Percentiles rank a stretch among this genome's conserved stretches.
These are phyloP conservation scores for Penicillium soppii DNA, from an alignment of 495 filamentous ascomycete species.

Conservation along the genomic window DNA sequence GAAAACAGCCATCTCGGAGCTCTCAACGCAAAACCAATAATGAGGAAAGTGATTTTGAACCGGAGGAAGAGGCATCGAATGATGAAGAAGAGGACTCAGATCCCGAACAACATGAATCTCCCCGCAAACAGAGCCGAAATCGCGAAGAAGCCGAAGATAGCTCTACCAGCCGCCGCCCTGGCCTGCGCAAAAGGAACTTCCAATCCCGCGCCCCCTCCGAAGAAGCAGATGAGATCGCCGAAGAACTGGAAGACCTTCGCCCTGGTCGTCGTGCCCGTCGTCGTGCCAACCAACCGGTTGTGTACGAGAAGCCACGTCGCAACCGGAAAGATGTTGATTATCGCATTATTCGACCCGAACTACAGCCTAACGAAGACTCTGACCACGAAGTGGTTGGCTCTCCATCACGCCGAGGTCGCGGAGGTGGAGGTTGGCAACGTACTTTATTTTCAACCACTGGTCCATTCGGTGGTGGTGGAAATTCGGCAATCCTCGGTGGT, in stretches of 20 bases:
- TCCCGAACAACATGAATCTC: conserved; percentile 45
- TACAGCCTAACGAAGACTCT: conserved; percentile 64
- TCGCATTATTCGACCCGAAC: conserved; percentile 72
- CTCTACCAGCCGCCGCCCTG: conserved; percentile 47
- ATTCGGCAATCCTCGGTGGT: conserved; percentile 69
- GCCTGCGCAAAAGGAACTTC: conserved; percentile 49
- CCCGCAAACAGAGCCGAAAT: conserved; percentile 39
- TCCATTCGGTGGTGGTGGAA: conserved; percentile 84
- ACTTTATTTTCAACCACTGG: conserved; percentile 82
- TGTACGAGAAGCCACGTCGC: conserved; percentile 58
- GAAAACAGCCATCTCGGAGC: conserved; percentile 44
- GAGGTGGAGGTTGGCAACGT: conserved; percentile 64
- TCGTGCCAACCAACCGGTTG: conserved; percentile 52
- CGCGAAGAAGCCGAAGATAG: conserved; percentile 51
- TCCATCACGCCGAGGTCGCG: conserved; percentile 64
- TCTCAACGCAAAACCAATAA: conserved; percentile 58
- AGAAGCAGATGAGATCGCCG: conserved; percentile 72
- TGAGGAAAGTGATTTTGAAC: conserved; percentile 87
- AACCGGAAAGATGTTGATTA: conserved; percentile 66
- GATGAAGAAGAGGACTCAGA: conserved; percentile 67
- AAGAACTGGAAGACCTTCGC: conserved; percentile 71
- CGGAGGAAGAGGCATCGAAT: conserved; percentile 58
- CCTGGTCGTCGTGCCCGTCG: conserved; percentile 54
- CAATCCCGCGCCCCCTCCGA: conserved; percentile 55
- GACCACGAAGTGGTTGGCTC: conserved; percentile 60